A percentile compares a stretch with the other conserved stretches of the same genome.
These are phyloP conservation scores for Salix exigua DNA, from an alignment of 345 rosid species.

Conservation along the genomic window DNA sequence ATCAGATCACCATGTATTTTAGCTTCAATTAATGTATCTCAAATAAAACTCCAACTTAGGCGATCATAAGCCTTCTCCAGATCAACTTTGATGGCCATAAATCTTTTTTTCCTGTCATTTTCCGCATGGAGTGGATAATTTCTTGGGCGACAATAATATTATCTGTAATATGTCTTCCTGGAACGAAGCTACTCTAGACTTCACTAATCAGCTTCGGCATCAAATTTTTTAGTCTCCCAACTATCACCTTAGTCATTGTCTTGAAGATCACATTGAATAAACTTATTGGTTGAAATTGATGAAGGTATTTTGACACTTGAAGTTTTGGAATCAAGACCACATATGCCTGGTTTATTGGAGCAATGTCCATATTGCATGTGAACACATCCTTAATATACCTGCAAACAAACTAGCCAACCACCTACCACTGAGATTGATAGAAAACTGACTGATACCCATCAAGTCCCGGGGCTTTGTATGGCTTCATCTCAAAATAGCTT, in stretches of 20 bases:
- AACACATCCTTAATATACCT: too few species aligned
- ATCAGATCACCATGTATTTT: not conserved
- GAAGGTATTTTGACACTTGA: not conserved
- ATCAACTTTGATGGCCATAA: not conserved
- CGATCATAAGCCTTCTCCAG: not conserved
- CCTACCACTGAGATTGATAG: too few species aligned
- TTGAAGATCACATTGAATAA: not conserved
- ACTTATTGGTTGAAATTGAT: not conserved
- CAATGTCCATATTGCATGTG: not conserved
- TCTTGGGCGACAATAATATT: not conserved
- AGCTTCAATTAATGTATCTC: not conserved
- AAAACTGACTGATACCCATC: too few species aligned
- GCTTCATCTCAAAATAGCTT: too few species aligned
- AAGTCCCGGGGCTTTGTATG: too few species aligned
- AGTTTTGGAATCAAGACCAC: not conserved
- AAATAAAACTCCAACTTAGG: not conserved
- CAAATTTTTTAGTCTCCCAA: not conserved
- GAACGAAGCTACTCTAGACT: not conserved
- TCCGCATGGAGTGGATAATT: not conserved
- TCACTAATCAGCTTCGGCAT: not conserved
- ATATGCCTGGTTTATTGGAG: not conserved
- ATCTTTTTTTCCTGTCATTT: not conserved
- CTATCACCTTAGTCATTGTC: not conserved
- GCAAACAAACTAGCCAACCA: too few species aligned
- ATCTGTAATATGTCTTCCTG: not conserved